Evolutionary conservation across 2,329 filamentous ascomycete species (phyloP).

Genomic region (Xylariaceae sp.): DNA sequence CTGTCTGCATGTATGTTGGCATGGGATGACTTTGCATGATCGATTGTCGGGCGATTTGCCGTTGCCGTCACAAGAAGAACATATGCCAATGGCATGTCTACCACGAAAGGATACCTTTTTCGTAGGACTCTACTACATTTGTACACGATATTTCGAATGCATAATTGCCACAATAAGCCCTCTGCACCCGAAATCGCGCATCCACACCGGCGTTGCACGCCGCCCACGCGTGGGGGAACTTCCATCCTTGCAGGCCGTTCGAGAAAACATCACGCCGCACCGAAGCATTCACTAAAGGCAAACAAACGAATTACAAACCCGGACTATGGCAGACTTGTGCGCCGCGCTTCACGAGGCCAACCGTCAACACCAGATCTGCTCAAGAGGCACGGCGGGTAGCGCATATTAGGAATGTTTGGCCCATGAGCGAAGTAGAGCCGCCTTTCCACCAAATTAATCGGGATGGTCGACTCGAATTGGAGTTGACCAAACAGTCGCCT

Average conservation of each 20-base stretch:
- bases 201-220: slow-evolving; percentile 14
- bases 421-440: slow-evolving; percentile 17
- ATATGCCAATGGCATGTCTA: neutral
- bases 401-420: slow-evolving; percentile 2
- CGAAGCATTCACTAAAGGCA: slow-evolving; percentile 14
- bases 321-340: neutral
- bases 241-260: slow-evolving; percentile 20
- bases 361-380: neutral
- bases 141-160: neutral
- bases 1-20: slow-evolving; percentile 1
- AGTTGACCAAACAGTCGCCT: slow-evolving; percentile 12
- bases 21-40: slow-evolving; percentile 11
- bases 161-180: neutral
- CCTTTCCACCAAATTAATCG: slow-evolving; percentile 12
- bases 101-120: too few species aligned
- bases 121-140: neutral
- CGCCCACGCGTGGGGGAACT: slow-evolving; percentile 12
- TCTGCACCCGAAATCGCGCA: slow-evolving; percentile 4
- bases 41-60: slow-evolving; percentile 9
- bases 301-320: neutral
- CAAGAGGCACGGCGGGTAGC: too few species aligned
- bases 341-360: neutral
- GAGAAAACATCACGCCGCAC: slow-evolving; percentile 11
- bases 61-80: slow-evolving; percentile 1
- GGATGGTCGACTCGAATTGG: neutral